A percentile compares a stretch with the other conserved stretches of the same genome.
phyloP scores from a whole-genome alignment of 495 filamentous ascomycete genomes.

The Aspergillus mulundensis region DNA sequence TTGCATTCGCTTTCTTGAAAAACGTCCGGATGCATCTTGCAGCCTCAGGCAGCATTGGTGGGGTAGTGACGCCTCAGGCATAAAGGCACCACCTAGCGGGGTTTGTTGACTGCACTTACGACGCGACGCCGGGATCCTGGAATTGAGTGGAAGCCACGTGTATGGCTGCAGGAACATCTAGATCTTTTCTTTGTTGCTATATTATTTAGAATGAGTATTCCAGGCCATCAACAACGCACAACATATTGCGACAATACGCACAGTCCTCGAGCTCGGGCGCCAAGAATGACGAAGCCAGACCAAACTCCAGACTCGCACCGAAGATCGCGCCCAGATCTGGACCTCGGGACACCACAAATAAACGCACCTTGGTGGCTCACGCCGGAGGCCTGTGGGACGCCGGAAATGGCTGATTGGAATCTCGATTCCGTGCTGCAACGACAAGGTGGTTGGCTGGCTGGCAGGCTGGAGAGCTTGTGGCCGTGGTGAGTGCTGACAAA shows the following conservation, averaged over 20 bases:
- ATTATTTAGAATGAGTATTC: not conserved
- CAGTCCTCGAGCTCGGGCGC: not conserved
- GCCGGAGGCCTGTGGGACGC: not conserved
- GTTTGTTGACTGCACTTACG: not conserved
- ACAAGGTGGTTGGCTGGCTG: not conserved
- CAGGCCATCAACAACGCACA: not conserved
- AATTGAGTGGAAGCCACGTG: not conserved
- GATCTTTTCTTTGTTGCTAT: not conserved
- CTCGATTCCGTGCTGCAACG: not conserved
- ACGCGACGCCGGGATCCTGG: not conserved
- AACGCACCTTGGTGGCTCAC: not conserved
- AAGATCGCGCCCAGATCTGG: not conserved
- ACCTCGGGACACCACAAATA: not conserved
- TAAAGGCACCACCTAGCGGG: not conserved
- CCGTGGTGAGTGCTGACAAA: not conserved
- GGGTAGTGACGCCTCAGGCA: not conserved
- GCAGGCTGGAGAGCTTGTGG: not conserved
- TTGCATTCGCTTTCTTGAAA: too few species aligned
- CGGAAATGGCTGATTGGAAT: not conserved
- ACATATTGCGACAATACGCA: too few species aligned
- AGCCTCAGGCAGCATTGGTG: not conserved
- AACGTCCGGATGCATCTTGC: not conserved
- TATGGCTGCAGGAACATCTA: not conserved
- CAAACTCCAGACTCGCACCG: not conserved
- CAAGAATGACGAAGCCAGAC: not conserved